Evolutionary conservation across 108 stramenopile species (phyloP).

Genomic region (Hondaea fermentalgiana): DNA sequence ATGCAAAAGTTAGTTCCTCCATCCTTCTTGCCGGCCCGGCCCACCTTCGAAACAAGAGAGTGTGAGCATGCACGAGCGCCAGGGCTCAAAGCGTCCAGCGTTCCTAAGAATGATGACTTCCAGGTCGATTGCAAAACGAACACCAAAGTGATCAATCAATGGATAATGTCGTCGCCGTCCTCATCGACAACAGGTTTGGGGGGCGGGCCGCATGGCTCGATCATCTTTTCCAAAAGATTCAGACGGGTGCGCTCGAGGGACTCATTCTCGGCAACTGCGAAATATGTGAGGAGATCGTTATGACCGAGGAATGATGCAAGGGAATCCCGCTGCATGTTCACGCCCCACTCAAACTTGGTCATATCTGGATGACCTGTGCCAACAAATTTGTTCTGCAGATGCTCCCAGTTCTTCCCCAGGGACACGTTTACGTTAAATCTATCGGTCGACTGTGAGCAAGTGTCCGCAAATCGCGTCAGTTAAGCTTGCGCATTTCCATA

Average conservation of each 20-base stretch:
- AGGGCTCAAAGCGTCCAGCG: no score
- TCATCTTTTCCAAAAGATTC: slow-evolving; percentile 74
- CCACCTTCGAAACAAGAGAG: no score
- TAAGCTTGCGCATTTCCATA: no score
- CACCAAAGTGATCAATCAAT: no score
- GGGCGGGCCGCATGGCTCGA: slow-evolving; percentile 58
- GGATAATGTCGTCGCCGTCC: neutral
- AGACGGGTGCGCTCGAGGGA: slow-evolving; percentile 72
- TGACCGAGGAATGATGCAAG: slow-evolving; percentile 85
- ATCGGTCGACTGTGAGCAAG: neutral
- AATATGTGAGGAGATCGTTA: slow-evolving; percentile 83
- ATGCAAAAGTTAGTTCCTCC: no score
- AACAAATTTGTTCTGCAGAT: slow-evolving; percentile 30
- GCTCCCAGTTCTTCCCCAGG: slow-evolving; percentile 24
- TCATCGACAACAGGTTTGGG: slow-evolving; percentile 47
- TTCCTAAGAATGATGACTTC: no score
- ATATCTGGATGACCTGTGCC: slow-evolving; percentile 59
- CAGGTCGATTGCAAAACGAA: no score
- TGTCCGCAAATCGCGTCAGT: no score
- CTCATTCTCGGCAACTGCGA: slow-evolving; percentile 92
- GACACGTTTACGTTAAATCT: slow-evolving; percentile 24
- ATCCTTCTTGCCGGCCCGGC: no score
- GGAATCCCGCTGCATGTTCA: slow-evolving; percentile 96
- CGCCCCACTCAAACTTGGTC: slow-evolving; percentile 75
- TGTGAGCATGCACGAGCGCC: no score